Evolutionary conservation across 202 grass and related monocot species (phyloP).

Genomic region (Schoenoplectus tabernaemontani): DNA sequence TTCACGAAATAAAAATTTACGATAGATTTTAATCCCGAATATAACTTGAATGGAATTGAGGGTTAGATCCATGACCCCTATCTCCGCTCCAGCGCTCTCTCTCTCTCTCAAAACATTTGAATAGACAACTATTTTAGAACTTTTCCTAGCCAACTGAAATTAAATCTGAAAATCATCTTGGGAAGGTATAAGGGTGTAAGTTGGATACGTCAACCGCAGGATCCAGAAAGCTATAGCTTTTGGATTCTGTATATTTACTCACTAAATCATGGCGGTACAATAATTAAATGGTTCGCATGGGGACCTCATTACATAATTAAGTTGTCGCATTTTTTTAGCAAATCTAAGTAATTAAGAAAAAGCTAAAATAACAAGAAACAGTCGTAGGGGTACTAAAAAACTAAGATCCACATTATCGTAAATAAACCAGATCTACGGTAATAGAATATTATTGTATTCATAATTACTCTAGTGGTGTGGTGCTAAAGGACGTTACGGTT

Average conservation of each 20-base stretch:
- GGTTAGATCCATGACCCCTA: too few relatives aligned
- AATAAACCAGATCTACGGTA: not conserved
- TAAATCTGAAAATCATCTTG: not conserved
- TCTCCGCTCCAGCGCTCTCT: too few relatives aligned
- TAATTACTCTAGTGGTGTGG: too few relatives aligned
- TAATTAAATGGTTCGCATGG: conserved; percentile 3
- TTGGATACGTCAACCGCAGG: not conserved
- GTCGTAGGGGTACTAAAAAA: not conserved
- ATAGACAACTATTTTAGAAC: too few relatives aligned
- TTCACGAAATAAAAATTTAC: too few relatives aligned
- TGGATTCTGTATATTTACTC: not conserved
- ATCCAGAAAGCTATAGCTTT: not conserved
- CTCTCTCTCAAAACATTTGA: not conserved
- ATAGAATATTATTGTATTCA: not conserved
- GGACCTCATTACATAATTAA: conserved; percentile 1
- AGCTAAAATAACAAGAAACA: not conserved
- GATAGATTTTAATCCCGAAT: too few relatives aligned
- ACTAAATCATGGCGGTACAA: not conserved
- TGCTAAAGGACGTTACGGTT: not conserved
- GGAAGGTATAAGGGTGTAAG: not conserved
- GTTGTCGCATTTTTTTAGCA: not conserved
- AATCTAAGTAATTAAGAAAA: not conserved
- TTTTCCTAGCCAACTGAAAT: too few relatives aligned
- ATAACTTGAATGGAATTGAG: too few relatives aligned
- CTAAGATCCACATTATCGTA: not conserved